Evolutionary conservation across 2,329 filamentous ascomycete genomes (phyloP), one percentile per base, ranked within the genome.

Genomic region (Fusarium sp.): DNA sequence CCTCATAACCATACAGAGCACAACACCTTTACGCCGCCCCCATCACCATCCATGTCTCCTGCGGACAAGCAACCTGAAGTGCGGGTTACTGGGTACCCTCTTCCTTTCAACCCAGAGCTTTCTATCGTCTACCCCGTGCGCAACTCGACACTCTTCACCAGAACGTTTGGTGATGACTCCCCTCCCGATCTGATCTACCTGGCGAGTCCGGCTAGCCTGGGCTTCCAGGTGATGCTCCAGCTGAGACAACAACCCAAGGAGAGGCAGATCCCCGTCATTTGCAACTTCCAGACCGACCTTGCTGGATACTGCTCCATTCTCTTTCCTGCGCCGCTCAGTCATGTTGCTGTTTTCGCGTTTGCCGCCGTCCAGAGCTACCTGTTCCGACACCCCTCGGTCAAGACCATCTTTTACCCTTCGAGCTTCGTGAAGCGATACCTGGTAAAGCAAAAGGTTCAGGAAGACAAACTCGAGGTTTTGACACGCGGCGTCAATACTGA

Each of bases 251-350:
- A 92, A 64, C 83, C 85, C 16, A 80, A 80, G 24, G 83, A 88
- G 35, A 84, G 85, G 10, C 90, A 90, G 48, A 87, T 91, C 1
- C 89, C 89, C 3, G 84, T 92, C 2, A 85, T 93, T 50, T 88
- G 92, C 79, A 94, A 93, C 80, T 94, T 93, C 74, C 92, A 94
- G 81, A 94, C 92, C 1, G 92, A 94, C 78, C 83, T 94, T 11
- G 89, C 91, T 0, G 91, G 91, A 2, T 94, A 94, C 80, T 92
- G 90, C 77, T 87, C 89, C 58, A 92, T 94, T 60, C 84, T 94
- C n/a, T 92, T 94, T 69, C 91, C 92, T 0, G 83, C 85, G 2
- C 91, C 90, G 0, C 84, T 94, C 20, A 90, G 90, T 75, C 82
- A 83, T 13, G 86, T 92, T 66, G 91, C 90, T 6, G 90, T 91